Base-by-base conservation (phyloP, 2,329 filamentous ascomycete species). In the Colletotrichum lentis region DNA sequence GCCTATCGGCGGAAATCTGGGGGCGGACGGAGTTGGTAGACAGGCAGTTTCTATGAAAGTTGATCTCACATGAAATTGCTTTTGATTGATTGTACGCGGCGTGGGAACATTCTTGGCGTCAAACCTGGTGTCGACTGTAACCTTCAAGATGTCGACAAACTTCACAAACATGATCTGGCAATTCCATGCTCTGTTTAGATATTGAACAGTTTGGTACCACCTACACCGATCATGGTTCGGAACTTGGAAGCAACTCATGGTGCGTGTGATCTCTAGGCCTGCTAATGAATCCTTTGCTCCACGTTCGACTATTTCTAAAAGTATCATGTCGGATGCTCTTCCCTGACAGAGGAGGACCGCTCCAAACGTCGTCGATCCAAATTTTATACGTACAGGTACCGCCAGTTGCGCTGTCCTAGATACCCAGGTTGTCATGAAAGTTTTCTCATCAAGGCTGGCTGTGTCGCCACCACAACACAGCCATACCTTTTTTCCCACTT, bases 1-100 rank as follows among this genome's bases (percentile, higher is more conserved):
- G 50, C 46, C 39, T 64, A 49, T 52, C 31, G 52, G 53, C 54
- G 62, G 68, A 52, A 44, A 46, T 59, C 58, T 55, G 68, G 68
- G 54, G 49, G 52, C 56, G 67, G 64, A 67, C 49, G 68, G 64
- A 70, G 68, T 71, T 71, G 68, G 62, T 70, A 71, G 70, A 71
- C 64, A 65, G 68, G 64, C 54, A 70, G 64, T 63, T 52, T 59
- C 46, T 54, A 69, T 69, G 54, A 62, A 59, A 53, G 52, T 69
- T 67, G 64, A 59, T 50, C 46, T 43, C 16, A 37, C 16, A 37
- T 18, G 16, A 49, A 4, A 39, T n/a, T 54, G 12, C 8, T 24
- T 27, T 52, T 3, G 31, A 20, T 54, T 11, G 11, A 20, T 54
- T 11, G 11, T 18, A 7, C n/a, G 8, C 10, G n/a, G 16, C 20